These are phyloP conservation scores for Condylostoma magnum DNA, from an alignment of 169 alveolate genomes.

Conservation along the genomic window DNA sequence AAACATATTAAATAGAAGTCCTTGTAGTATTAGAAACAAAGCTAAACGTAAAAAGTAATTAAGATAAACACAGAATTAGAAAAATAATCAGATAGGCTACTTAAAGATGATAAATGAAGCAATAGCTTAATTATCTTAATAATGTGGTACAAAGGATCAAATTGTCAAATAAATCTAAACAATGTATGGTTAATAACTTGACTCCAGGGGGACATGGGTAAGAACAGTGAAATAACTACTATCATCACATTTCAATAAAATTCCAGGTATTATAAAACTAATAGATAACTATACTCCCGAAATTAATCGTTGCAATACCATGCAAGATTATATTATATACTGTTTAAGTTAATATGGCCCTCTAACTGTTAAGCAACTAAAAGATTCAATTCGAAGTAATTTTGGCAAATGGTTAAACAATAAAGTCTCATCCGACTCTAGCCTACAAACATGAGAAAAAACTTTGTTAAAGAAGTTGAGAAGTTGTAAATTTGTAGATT, in stretches of 20 bases:
- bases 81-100: neutral
- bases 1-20: neutral
- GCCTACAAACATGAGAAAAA: conserved; percentile 6
- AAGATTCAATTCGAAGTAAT: neutral
- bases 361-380: neutral
- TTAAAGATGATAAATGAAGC: conserved; percentile 16
- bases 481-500: neutral
- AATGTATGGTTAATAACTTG: neutral
- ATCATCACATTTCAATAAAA: neutral
- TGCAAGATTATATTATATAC: conserved; percentile 18
- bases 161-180: conserved; percentile 6
- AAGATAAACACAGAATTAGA: neutral
- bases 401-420: conserved; percentile 5
- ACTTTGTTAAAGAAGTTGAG: conserved; percentile 22
- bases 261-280: neutral
- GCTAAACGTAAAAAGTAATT: conserved; percentile 14
- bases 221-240: conserved; percentile 16
- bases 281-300: neutral
- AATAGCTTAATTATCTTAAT: neutral
- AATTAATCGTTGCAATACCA: neutral
- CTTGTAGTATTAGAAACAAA: conserved; percentile 16
- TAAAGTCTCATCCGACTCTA: neutral
- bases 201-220: conserved; percentile 7
- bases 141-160: conserved; percentile 16
- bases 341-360: conserved; percentile 5